phyloP scores from a whole-genome alignment of 176 grass and related monocot species.

The Leersia perrieri region DNA sequence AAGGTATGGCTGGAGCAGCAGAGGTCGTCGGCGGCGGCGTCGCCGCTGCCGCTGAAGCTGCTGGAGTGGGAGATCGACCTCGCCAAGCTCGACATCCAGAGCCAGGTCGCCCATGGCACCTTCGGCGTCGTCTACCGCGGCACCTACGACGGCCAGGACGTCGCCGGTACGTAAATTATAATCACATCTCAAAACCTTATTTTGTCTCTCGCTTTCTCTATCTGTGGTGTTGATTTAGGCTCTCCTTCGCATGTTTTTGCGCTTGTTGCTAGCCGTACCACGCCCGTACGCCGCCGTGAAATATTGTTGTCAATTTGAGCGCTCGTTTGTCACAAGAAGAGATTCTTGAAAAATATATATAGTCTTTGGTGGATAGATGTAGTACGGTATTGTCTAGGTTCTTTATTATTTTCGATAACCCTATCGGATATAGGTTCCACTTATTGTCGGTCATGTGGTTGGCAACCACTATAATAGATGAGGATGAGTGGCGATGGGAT shows the following conservation, averaged over 20 bases:
- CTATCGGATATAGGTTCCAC: neutral
- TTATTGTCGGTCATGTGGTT: neutral
- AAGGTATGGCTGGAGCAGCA: constrained; percentile 66
- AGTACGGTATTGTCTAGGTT: neutral
- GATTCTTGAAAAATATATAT: neutral
- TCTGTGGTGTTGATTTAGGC: too few species aligned
- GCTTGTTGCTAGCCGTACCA: too few species aligned
- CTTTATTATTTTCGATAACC: neutral
- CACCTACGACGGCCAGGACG: constrained; percentile 66
- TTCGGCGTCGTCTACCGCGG: constrained; percentile 90
- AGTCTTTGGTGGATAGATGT: neutral
- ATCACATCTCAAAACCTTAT: neutral
- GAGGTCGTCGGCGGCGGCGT: constrained; percentile 26
- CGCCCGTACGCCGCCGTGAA: neutral
- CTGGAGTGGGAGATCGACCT: constrained; percentile 86
- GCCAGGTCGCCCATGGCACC: constrained; percentile 67
- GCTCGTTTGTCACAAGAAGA: too few species aligned
- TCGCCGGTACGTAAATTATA: constrained; percentile 89
- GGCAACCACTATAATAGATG: neutral
- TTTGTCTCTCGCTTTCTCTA: too few species aligned
- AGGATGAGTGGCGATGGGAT: neutral
- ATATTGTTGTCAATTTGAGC: neutral
- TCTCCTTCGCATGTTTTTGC: too few species aligned
- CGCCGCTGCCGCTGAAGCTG: constrained; percentile 12
- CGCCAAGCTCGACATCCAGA: constrained; percentile 72